Conservation (phyloP, 768 basidiomycete species). For the Tylopilus rubrobrunneus region DNA sequence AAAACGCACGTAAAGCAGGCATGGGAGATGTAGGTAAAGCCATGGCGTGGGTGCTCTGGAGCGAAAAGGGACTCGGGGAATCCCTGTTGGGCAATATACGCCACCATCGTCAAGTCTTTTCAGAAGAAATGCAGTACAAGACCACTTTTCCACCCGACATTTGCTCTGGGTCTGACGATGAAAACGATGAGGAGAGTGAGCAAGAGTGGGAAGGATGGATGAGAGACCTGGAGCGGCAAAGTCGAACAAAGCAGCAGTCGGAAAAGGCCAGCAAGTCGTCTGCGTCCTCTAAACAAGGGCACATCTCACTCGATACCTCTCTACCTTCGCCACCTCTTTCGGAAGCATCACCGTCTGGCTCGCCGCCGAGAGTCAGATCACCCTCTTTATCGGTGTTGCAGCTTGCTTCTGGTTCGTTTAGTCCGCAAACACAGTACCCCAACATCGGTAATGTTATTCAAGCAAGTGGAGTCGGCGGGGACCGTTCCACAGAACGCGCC, state of each 20-base stretch:
- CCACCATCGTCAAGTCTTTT: constrained; percentile 21
- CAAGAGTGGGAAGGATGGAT: constrained; percentile 68
- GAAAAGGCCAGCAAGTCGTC: neutral
- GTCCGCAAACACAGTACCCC: constrained; percentile 9
- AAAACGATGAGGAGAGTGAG: constrained; percentile 45
- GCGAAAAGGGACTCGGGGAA: constrained; percentile 23
- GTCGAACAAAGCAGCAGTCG: constrained; percentile 13
- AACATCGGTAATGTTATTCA: constrained; percentile 23
- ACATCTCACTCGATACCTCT: neutral
- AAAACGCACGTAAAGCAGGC: constrained; percentile 53
- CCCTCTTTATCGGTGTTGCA: constrained; percentile 11
- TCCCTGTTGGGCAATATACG: constrained; percentile 19
- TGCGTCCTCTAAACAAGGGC: neutral
- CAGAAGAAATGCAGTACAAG: constrained; percentile 24
- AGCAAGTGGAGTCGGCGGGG: neutral
- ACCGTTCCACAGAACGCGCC: constrained; percentile 2
- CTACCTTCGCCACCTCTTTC: constrained; percentile 28
- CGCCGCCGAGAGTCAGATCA: constrained; percentile 18
- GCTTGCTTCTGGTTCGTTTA: neutral
- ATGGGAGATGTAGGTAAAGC: constrained; percentile 55
- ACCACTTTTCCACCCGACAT: neutral
- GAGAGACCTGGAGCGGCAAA: constrained; percentile 48
- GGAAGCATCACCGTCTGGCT: constrained; percentile 23
- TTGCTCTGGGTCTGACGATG: constrained; percentile 31
- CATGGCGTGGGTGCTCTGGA: constrained; percentile 44